phyloP scores from a whole-genome alignment of 2,329 filamentous ascomycete species.

The Fusarium sp. region DNA sequence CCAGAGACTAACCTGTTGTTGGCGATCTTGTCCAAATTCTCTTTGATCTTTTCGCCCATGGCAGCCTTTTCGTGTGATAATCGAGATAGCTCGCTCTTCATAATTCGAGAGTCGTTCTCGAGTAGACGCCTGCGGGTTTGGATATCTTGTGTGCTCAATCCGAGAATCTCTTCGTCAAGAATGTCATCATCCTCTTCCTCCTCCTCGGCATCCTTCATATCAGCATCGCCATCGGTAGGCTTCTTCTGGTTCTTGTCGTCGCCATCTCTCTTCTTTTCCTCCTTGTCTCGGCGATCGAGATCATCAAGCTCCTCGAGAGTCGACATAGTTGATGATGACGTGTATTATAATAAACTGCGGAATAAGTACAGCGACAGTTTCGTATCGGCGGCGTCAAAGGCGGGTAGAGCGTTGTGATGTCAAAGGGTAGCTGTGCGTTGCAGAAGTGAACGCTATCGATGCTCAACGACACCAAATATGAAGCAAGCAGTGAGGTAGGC shows the following conservation, averaged over 20 bases:
- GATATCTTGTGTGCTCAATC: slow-evolving; percentile 94
- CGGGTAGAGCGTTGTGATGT: slow-evolving; percentile 7
- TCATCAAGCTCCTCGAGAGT: slow-evolving; percentile 93
- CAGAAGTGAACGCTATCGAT: slow-evolving; percentile 33
- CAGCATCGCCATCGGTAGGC: slow-evolving; percentile 79
- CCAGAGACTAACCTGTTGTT: slow-evolving; percentile 87
- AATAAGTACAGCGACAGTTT: neutral
- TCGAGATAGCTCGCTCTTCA: slow-evolving; percentile 96
- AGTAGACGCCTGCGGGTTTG: slow-evolving; percentile 89
- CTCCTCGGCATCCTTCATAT: slow-evolving; percentile 87
- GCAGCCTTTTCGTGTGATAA: slow-evolving; percentile 94
- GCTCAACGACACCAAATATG: slow-evolving; percentile 33
- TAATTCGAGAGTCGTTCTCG: slow-evolving; percentile 98
- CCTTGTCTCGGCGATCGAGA: slow-evolving; percentile 83
- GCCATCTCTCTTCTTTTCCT: slow-evolving; percentile 69
- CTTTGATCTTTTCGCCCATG: slow-evolving; percentile 99
- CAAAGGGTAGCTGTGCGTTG: slow-evolving; percentile 15
- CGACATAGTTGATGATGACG: slow-evolving; percentile 72
- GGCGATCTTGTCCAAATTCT: slow-evolving; percentile 98
- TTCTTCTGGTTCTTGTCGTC: slow-evolving; percentile 55
- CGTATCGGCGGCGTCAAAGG: neutral
- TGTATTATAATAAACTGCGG: slow-evolving; percentile 4
- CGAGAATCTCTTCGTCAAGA: slow-evolving; percentile 93
- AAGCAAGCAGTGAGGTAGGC: slow-evolving; percentile 46
- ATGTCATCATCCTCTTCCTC: slow-evolving; percentile 80